These are phyloP conservation scores for Trichoderma cornu-damae DNA, from an alignment of 2,329 filamentous ascomycete species.

Conservation along the genomic window DNA sequence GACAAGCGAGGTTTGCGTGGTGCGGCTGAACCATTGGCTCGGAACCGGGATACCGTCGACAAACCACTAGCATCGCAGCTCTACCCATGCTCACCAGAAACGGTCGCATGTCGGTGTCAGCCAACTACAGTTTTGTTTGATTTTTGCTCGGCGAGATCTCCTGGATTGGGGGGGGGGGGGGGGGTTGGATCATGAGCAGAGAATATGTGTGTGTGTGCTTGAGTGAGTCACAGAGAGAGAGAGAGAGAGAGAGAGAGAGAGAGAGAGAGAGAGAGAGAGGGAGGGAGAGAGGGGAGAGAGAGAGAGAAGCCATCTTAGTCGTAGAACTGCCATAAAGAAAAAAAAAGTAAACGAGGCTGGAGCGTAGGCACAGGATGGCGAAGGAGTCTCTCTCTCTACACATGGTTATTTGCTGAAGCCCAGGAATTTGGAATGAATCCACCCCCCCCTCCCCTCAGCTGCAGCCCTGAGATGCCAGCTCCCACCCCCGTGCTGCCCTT, in stretches of 20 bases:
- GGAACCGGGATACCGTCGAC: neutral
- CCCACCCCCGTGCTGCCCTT: neutral
- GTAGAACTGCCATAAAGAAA: too few relatives aligned
- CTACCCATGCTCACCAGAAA: neutral
- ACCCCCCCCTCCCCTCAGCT: neutral
- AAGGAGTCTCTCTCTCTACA: neutral
- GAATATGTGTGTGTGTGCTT: too few relatives aligned
- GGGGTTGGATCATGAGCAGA: too few relatives aligned
- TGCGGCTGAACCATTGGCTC: slow-evolving; percentile 12
- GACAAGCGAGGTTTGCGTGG: neutral
- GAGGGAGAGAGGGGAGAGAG: neutral
- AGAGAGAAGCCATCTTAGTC: too few relatives aligned
- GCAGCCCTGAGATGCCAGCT: neutral
- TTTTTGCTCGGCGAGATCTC: too few relatives aligned
- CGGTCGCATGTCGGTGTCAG: slow-evolving; percentile 1
- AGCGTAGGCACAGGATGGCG: neutral
- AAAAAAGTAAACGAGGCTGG: neutral
- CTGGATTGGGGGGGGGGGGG: too few relatives aligned
- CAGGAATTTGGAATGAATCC: neutral
- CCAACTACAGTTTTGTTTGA: neutral
- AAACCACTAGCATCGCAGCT: neutral
- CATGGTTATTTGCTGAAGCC: neutral
- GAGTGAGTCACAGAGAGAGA: too few relatives aligned
- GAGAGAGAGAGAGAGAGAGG: neutral
- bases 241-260: neutral